Conservation (phyloP, 228 moss, liverwort and hornwort species). For the Sphagnum magellanicum region DNA sequence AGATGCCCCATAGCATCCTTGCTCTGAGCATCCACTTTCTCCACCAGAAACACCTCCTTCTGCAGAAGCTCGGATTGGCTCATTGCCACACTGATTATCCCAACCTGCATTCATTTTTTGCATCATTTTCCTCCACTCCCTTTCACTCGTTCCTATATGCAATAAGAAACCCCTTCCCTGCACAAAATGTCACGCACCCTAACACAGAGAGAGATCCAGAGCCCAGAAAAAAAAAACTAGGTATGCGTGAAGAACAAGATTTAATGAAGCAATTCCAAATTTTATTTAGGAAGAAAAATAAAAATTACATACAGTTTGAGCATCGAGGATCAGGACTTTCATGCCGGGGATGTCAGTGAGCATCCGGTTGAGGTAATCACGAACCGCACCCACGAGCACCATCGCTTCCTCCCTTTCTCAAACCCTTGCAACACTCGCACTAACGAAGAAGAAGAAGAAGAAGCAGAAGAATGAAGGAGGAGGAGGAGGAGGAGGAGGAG, state of each 20-base stretch:
- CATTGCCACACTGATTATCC: slow-evolving; percentile 85
- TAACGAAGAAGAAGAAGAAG: no score
- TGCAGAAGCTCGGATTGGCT: slow-evolving; percentile 95
- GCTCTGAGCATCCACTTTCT: slow-evolving; percentile 81
- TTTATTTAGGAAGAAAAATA: background rate
- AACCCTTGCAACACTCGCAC: no score
- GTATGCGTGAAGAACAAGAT: background rate
- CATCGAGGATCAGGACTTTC: slow-evolving; percentile 95
- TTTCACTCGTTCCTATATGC: background rate
- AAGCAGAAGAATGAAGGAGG: no score
- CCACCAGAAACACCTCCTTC: slow-evolving; percentile 90
- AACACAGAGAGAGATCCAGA: background rate
- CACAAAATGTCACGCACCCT: background rate
- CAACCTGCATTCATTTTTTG: slow-evolving; percentile 52
- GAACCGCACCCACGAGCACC: slow-evolving; percentile 92
- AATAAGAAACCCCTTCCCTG: background rate
- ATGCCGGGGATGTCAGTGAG: slow-evolving; percentile 85
- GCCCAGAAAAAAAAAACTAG: background rate
- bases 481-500: no score
- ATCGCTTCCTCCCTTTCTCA: slow-evolving; percentile 12
- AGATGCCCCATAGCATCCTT: slow-evolving; percentile 91
- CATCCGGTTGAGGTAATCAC: slow-evolving; percentile 90
- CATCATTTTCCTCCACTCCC: background rate
- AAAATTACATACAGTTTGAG: slow-evolving; percentile 58
- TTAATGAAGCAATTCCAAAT: background rate